Percentiles rank a stretch among this genome's conserved stretches.
phyloP scores from a whole-genome alignment of 345 rosid species.

The Eucalyptus sp. region DNA sequence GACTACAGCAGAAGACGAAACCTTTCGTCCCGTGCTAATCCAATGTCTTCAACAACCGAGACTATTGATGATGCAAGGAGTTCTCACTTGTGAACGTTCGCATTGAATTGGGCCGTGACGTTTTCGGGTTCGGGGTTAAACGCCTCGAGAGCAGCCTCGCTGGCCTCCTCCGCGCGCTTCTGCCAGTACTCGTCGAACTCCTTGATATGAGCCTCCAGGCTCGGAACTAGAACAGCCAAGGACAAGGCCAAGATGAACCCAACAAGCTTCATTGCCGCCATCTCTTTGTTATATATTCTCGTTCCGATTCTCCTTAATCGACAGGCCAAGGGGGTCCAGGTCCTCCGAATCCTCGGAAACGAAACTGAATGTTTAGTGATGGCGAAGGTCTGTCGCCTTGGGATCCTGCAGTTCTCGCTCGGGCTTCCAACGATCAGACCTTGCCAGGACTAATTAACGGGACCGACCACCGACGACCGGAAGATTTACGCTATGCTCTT shows the following conservation, averaged over 20 bases:
- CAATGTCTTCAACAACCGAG: background rate
- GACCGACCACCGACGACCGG: background rate
- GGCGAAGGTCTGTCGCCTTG: background rate
- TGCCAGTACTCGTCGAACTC: constrained; percentile 27
- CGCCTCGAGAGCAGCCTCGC: constrained; percentile 1
- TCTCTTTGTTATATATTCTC: background rate
- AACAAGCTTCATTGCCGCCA: background rate
- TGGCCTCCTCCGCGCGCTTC: constrained; percentile 15
- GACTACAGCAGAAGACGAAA: background rate
- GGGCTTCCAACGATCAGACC: background rate
- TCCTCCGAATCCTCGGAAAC: background rate
- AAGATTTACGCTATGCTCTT: background rate
- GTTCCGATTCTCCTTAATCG: background rate
- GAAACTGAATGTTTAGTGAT: background rate
- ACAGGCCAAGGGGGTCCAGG: background rate
- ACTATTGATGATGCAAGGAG: background rate
- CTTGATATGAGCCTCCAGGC: constrained; percentile 3
- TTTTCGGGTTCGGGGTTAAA: constrained; percentile 16
- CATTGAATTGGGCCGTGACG: constrained; percentile 7
- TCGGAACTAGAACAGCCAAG: background rate
- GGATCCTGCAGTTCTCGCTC: background rate
- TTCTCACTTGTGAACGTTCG: constrained; percentile 6
- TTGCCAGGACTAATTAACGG: background rate
- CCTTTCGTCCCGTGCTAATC: background rate
- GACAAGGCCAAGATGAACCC: background rate